phyloP scores from a whole-genome alignment of 306 rosid genomes.

The Casuarina equisetifolia region DNA sequence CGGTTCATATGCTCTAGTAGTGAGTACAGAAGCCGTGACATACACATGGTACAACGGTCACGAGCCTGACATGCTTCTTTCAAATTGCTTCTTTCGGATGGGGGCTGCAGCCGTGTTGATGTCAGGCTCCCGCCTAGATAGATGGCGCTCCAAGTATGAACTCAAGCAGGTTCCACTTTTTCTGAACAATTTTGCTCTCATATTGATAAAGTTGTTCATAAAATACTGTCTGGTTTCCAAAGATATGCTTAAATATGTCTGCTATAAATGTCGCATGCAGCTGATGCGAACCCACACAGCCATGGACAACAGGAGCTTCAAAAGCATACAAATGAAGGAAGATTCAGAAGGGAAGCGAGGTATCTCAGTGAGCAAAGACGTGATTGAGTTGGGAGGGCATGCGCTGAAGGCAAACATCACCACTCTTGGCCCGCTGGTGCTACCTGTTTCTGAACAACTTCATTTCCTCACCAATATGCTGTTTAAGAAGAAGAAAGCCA shows the following conservation, averaged over 20 bases:
- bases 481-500: constrained; percentile 33
- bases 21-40: constrained; percentile 63
- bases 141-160: constrained; percentile 71
- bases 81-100: constrained; percentile 77
- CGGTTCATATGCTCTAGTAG: constrained; percentile 55
- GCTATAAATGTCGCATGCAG: constrained; percentile 20
- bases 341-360: constrained; percentile 49
- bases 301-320: constrained; percentile 49
- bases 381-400: constrained; percentile 46
- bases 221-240: not conserved
- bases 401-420: constrained; percentile 57
- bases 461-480: constrained; percentile 50
- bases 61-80: constrained; percentile 48
- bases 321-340: constrained; percentile 51
- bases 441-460: constrained; percentile 55
- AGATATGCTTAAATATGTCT: no score
- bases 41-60: constrained; percentile 62
- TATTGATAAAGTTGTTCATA: not conserved
- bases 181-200: not conserved
- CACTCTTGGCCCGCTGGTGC: constrained; percentile 54
- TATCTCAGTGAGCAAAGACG: constrained; percentile 46
- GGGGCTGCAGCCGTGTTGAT: constrained; percentile 65
- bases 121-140: constrained; percentile 42
- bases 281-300: constrained; percentile 64
- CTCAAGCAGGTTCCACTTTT: constrained; percentile 47